Percentiles rank a stretch among this genome's conserved stretches.
Conservation (phyloP, 805 yeast species). For the Kuraishia hungarica region DNA sequence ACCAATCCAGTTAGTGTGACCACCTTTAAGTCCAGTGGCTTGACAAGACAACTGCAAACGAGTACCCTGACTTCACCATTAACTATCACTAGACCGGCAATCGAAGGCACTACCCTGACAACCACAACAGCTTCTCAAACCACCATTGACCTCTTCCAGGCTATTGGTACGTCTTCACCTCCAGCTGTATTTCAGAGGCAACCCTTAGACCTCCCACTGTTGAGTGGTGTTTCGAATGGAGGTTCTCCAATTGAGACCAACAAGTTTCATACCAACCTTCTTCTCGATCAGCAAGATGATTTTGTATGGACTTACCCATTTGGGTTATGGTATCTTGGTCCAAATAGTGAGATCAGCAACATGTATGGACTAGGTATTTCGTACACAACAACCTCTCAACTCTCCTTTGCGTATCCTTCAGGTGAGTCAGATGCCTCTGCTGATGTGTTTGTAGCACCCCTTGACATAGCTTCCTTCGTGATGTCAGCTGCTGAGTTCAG, state of each 20-base stretch:
- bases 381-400: constrained; percentile 49
- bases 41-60: background rate
- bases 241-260: constrained; percentile 55
- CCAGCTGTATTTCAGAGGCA: constrained; percentile 36
- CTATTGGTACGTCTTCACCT: constrained; percentile 37
- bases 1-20: background rate
- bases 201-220: constrained; percentile 34
- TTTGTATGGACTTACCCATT: constrained; percentile 64
- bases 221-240: constrained; percentile 35
- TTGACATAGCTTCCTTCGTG: constrained; percentile 44
- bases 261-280: constrained; percentile 64
- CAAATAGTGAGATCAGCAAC: constrained; percentile 27
- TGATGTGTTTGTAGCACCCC: constrained; percentile 54
- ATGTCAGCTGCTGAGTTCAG: constrained; percentile 45
- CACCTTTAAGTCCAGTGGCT: background rate
- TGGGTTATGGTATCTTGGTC: constrained; percentile 43
- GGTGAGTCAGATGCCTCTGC: constrained; percentile 29
- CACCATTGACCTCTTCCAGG: constrained; percentile 27
- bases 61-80: background rate
- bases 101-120: background rate
- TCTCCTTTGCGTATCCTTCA: constrained; percentile 57
- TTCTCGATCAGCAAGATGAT: constrained; percentile 44
- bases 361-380: constrained; percentile 53
- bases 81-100: background rate
- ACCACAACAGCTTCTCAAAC: background rate